Conservation (phyloP, 2,329 filamentous ascomycete genomes). For the Cladophialophora exuberans region DNA sequence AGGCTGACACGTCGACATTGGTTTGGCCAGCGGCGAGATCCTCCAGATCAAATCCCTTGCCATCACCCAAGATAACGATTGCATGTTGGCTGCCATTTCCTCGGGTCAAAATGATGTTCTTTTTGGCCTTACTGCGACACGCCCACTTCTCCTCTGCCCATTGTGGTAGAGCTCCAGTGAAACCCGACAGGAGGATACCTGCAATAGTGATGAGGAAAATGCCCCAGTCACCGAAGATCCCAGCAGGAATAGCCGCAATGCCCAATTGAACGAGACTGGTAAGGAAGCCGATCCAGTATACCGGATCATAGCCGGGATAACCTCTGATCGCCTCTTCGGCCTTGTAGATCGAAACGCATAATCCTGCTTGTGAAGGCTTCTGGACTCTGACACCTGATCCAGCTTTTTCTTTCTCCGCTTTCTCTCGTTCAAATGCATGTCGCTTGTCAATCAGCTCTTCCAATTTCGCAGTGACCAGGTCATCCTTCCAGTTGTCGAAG, state of each 20-base stretch:
- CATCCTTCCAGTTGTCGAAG: slow-evolving; percentile 36
- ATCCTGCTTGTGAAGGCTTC: slow-evolving; percentile 16
- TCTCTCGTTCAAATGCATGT: slow-evolving; percentile 16
- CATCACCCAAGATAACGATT: slow-evolving; percentile 40
- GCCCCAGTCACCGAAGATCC: slow-evolving; percentile 39
- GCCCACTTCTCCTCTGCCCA: slow-evolving; percentile 48
- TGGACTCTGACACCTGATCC: slow-evolving; percentile 2
- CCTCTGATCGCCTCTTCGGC: slow-evolving; percentile 17
- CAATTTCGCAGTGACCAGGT: background rate
- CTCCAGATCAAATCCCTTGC: slow-evolving; percentile 43
- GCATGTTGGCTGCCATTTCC: slow-evolving; percentile 45
- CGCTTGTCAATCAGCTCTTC: slow-evolving; percentile 8
- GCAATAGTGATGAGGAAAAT: slow-evolving; percentile 42
- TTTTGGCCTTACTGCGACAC: slow-evolving; percentile 34
- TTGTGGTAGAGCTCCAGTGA: slow-evolving; percentile 42
- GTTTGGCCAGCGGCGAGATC: slow-evolving; percentile 38
- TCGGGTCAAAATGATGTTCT: slow-evolving; percentile 38
- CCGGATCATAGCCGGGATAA: slow-evolving; percentile 20
- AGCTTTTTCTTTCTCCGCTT: slow-evolving; percentile 7
- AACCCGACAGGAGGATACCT: slow-evolving; percentile 41
- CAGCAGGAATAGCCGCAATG: slow-evolving; percentile 39
- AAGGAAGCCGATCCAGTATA: slow-evolving; percentile 34
- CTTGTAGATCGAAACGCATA: slow-evolving; percentile 33
- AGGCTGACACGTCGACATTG: slow-evolving; percentile 19
- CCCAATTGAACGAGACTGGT: slow-evolving; percentile 38